Percentiles rank a stretch among this genome's conserved stretches.
These are phyloP conservation scores for Chytridiales sp. DNA, from an alignment of 371 early-diverging fungal genomes.

Conservation along the genomic window DNA sequence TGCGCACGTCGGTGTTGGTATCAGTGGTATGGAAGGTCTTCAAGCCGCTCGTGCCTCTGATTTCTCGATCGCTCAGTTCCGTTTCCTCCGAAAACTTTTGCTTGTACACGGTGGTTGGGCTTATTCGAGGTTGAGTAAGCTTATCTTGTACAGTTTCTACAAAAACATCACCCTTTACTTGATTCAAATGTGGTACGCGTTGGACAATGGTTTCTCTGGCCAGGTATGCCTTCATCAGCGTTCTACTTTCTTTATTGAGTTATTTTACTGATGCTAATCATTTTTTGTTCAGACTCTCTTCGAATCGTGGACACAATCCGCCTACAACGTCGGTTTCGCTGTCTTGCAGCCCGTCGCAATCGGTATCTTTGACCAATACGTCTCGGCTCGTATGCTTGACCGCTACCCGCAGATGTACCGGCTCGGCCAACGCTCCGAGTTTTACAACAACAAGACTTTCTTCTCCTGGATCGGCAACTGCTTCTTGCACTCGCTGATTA, in stretches of 20 bases:
- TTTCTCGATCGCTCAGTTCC: conserved; percentile 65
- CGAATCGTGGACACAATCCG: conserved; percentile 68
- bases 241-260: conserved; percentile 14
- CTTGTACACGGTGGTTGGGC: conserved; percentile 61
- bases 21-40: conserved; percentile 66
- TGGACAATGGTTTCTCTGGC: conserved; percentile 74
- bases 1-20: conserved; percentile 65
- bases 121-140: conserved; percentile 48
- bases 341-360: conserved; percentile 72
- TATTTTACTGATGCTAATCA: conserved; percentile 3
- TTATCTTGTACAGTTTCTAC: conserved; percentile 53
- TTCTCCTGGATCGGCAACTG: conserved; percentile 93
- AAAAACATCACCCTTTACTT: conserved; percentile 91
- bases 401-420: conserved; percentile 96
- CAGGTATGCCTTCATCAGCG: conserved; percentile 28
- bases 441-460: conserved; percentile 90
- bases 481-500: conserved; percentile 79
- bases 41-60: conserved; percentile 68
- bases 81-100: conserved; percentile 47
- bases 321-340: conserved; percentile 81
- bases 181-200: conserved; percentile 91
- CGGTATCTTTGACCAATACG: conserved; percentile 85
- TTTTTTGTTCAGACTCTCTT: conserved; percentile 54
- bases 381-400: conserved; percentile 87
- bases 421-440: conserved; percentile 87